These are phyloP conservation scores for Avicennia marina DNA, from an alignment of 257 asterid species.

Conservation along the genomic window DNA sequence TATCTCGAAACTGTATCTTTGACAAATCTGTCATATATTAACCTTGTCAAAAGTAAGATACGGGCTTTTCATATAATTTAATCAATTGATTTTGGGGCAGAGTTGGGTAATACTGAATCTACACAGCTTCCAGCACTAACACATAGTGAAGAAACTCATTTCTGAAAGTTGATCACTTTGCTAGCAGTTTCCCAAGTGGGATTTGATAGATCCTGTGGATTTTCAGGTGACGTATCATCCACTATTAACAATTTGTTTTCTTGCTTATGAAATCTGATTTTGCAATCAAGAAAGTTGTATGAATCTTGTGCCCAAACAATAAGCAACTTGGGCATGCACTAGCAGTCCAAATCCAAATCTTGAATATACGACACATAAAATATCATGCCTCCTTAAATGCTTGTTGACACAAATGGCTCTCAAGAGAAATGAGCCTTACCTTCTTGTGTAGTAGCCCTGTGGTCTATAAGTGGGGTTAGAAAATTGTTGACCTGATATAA, in stretches of 20 bases:
- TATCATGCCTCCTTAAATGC: no score
- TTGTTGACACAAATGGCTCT: no score
- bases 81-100: not conserved
- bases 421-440: no score
- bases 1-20: not conserved
- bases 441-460: no score
- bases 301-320: not conserved
- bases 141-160: not conserved
- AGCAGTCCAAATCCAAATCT: no score
- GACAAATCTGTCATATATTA: constrained; percentile 7
- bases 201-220: not conserved
- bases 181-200: not conserved
- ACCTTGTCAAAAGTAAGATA: not conserved
- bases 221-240: not conserved
- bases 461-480: no score
- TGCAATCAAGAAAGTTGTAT: not conserved
- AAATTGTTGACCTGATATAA: no score
- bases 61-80: not conserved
- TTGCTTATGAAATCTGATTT: not conserved
- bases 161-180: not conserved
- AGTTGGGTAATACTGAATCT: not conserved
- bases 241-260: not conserved
- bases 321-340: not conserved
- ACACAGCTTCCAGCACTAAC: not conserved
- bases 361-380: no score